phyloP scores from a whole-genome alignment of 495 filamentous ascomycete genomes.

The Margaritispora aquatica region DNA sequence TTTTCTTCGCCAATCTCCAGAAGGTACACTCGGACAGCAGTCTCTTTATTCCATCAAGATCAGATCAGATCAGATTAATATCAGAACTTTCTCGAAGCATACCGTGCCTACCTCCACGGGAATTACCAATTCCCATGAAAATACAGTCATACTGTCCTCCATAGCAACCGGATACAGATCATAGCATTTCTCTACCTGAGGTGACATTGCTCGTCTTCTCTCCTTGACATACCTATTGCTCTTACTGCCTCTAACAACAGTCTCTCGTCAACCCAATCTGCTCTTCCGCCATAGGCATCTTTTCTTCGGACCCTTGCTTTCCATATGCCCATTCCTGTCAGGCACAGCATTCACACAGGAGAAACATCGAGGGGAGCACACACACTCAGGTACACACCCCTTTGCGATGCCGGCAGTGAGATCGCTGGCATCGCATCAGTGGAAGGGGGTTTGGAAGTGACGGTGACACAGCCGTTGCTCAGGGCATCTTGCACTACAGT shows the following conservation, averaged over 20 bases:
- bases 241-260: no score
- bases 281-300: no score
- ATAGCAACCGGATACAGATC: no score
- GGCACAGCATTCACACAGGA: background rate
- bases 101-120: background rate
- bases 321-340: background rate
- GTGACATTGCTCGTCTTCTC: no score
- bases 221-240: no score
- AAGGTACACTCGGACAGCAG: no score
- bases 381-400: background rate
- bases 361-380: background rate
- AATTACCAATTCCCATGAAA: no score
- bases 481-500: background rate
- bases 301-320: background rate
- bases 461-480: background rate
- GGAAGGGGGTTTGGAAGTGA: no score
- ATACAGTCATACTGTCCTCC: no score
- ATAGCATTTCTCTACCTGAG: no score
- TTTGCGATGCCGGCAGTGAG: background rate
- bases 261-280: no score
- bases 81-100: background rate
- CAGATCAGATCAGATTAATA: background rate
- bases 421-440: background rate
- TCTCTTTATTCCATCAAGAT: no score
- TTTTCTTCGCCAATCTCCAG: background rate